phyloP scores from a whole-genome alignment of 2,329 filamentous ascomycete genomes.

The Sarocladium kiliense region DNA sequence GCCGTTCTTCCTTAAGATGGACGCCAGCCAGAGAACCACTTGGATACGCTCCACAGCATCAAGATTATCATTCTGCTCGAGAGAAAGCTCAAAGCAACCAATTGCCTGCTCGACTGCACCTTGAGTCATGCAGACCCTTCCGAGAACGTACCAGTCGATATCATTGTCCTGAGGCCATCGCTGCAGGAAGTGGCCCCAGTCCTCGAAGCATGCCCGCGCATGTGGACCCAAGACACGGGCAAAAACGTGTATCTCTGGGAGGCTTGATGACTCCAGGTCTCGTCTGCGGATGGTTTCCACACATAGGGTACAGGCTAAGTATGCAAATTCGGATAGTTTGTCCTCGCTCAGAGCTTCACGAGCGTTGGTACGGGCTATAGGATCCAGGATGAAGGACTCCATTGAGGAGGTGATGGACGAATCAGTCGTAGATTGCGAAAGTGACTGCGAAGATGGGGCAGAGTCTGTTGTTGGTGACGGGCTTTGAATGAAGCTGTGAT shows the following conservation, averaged over 20 bases:
- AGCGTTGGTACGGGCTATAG: conserved; percentile 16
- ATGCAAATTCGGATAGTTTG: conserved; percentile 17
- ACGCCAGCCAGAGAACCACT: conserved; percentile 17
- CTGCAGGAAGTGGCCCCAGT: conserved; percentile 17
- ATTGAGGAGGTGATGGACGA: conserved; percentile 16
- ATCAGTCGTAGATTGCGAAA: conserved; percentile 11
- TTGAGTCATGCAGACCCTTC: conserved; percentile 22
- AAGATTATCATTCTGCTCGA: conserved; percentile 13
- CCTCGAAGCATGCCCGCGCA: conserved; percentile 20
- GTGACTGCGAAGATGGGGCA: conserved; percentile 1
- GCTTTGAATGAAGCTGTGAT: conserved; percentile 19
- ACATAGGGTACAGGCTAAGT: conserved; percentile 20
- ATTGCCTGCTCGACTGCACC: conserved; percentile 19
- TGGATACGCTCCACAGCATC: conserved; percentile 17
- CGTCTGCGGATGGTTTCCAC: conserved; percentile 17
- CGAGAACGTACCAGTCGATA: conserved; percentile 32
- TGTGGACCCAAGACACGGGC: conserved; percentile 21
- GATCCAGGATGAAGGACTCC: conserved; percentile 19
- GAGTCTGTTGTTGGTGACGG: conserved; percentile 14
- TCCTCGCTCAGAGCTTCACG: conserved; percentile 15
- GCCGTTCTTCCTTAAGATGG: conserved; percentile 16
- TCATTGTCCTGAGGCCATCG: conserved; percentile 22
- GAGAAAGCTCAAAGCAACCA: conserved; percentile 20
- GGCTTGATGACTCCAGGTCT: conserved; percentile 14
- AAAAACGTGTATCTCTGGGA: conserved; percentile 20